These are phyloP conservation scores for Lentinus tigrinus DNA, from an alignment of 768 basidiomycete genomes.

Conservation along the genomic window DNA sequence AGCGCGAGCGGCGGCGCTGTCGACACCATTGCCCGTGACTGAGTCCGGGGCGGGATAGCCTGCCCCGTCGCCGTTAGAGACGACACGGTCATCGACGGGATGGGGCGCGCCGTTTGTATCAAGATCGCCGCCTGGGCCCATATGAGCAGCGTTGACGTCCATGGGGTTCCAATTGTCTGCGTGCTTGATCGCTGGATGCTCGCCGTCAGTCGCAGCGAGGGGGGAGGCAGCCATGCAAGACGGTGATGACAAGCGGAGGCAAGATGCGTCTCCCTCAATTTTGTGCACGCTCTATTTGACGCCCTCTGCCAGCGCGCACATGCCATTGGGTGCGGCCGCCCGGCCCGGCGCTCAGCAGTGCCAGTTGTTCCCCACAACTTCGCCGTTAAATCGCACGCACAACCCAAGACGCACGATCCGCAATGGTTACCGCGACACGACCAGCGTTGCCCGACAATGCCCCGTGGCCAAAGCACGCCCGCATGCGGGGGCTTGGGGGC, in stretches of 20 bases:
- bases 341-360: not conserved
- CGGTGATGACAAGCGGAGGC: conserved; percentile 5
- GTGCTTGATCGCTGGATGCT: not conserved
- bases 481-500: too few relatives aligned
- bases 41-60: conserved; percentile 19
- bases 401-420: too few relatives aligned
- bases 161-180: conserved; percentile 20
- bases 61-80: conserved; percentile 12
- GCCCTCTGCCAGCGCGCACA: not conserved
- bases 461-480: too few relatives aligned
- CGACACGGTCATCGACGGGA: conserved; percentile 23
- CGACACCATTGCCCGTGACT: conserved; percentile 7
- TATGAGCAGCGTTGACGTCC: conserved; percentile 19
- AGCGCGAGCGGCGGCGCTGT: conserved; percentile 10
- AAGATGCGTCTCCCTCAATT: not conserved
- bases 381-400: too few relatives aligned
- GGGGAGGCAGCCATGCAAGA: conserved; percentile 22
- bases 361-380: too few relatives aligned
- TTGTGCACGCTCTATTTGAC: not conserved
- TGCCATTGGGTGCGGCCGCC: not conserved
- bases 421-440: too few relatives aligned
- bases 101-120: conserved; percentile 19
- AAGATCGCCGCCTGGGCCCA: conserved; percentile 19
- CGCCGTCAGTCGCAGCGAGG: conserved; percentile 11
- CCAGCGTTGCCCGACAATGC: too few relatives aligned